Evolutionary conservation across 352 stramenopile species (phyloP), one percentile per base, ranked within the genome.

Genomic region (Phytophthora sansomeana): DNA sequence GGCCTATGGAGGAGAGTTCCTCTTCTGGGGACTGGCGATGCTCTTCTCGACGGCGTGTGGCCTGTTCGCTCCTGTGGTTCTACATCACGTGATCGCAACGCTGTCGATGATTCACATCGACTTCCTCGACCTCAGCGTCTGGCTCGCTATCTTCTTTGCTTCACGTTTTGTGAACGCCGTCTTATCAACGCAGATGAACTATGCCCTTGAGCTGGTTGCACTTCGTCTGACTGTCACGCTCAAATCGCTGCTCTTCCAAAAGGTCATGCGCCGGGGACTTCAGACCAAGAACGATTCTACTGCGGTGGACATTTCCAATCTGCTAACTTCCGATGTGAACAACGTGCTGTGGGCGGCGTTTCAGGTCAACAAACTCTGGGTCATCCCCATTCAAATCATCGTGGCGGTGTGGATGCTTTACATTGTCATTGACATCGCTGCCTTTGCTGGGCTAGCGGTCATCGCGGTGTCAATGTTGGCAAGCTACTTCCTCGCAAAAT

Each of bases 281-380:
- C 67, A 80, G 24, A 54, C 17, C 28, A 65, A 66, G 21, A 14
- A 13, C 16, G 67, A 75, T 0, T 8, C 32, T 6, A 53, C 52
- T 8, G 38, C 59, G 5, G 67, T 75, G 30, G 91, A 98, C 69
- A 92, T 98, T 36, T 83, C 90, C 6, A 99, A 98, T 60, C 78
- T 99, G 6, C 96, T 98, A 58, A 92, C 87, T 4, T 91, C 97
- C 29, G 96, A 99, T 69, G 81, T 91, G 0, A 72, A 93, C 30
- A 85, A 78, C 32, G 17, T 89, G 4, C 28, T 89, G 28, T 67
- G 39, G 8, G 81, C 71, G 0, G 67, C 67, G 60, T 64, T 66
- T 30, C 74, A 73, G 47, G 50, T 59, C 21, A 91, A 94, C 61
- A 74, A 56, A 43, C 11, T 88, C 0, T 87, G 75, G 78, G 64